Evolutionary conservation across 352 stramenopile genomes (phyloP), one percentile per base, ranked within the genome.

Genomic region (Phytophthora pluvialis): DNA sequence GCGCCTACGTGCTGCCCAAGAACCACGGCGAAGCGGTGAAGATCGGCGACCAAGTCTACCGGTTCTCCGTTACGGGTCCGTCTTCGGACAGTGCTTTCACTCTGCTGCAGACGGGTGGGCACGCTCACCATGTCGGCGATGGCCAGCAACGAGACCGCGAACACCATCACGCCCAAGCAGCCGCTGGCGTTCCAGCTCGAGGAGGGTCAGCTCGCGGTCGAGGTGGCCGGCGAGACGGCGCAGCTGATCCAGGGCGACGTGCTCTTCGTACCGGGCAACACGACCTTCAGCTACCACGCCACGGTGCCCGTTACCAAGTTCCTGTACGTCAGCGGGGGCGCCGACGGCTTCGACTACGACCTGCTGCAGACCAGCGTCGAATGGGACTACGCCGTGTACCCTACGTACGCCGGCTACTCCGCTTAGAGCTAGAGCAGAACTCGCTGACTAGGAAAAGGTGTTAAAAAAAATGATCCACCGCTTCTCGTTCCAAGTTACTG

Each of bases 271-370:
- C 75, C 77, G 5, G 66, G 57, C 12, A 67, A 67, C 38, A 83
- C 74, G 8, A 74, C 70, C 36, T 83, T 86, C 72, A 65, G 60
- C 59, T 86, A 86, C 66, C 77, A 78, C 54, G 72, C 77, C 8
- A 65, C 72, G 4, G 77, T 83, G 39, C 72, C 77, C 12, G 73
- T 82, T 50, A 85, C 77, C 58, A 86, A 86, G 69, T 81, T 86
- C 29, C 61, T 83, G 33, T 86, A 83, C 61, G 77, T 86, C 40
- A 82, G 77, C 53, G 77, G 53, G 3, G 77, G 77, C 0, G 70
- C 50, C 40, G 72, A 86, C 42, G 77, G 75, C n/a, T 74, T 83
- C 12, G 74, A 83, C 48, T 60, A 68, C 38, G 74, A 81, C 8
- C 50, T 86, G 46, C 63, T 82, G n/a, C 72, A 70, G 53, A 80